Evolutionary conservation across 768 basidiomycete genomes (phyloP).

Genomic region (Pisolithus marmoratus): DNA sequence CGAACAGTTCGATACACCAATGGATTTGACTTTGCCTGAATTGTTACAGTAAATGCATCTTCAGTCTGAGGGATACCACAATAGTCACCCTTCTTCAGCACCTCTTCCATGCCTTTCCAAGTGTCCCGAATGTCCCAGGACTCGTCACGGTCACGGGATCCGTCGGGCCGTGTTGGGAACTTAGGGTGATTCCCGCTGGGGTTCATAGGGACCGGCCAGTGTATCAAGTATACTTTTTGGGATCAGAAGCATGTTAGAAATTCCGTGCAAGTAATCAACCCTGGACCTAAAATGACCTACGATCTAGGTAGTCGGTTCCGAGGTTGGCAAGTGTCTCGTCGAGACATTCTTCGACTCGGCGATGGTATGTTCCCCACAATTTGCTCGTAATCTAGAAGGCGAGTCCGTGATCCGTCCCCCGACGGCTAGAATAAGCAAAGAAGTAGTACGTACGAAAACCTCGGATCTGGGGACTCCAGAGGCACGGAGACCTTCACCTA

Average conservation of each 20-base stretch:
- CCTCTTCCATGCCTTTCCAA: conserved; percentile 79
- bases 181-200: conserved; percentile 57
- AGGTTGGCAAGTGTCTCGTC: conserved; percentile 73
- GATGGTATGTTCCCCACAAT: conserved; percentile 63
- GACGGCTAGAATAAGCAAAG: neutral
- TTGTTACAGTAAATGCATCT: conserved; percentile 2
- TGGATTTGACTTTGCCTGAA: conserved; percentile 55
- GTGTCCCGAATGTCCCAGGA: conserved; percentile 66
- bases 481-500: conserved; percentile 72
- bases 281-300: conserved; percentile 34
- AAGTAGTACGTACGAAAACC: conserved; percentile 46
- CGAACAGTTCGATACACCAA: conserved; percentile 78
- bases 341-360: conserved; percentile 66
- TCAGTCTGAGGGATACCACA: neutral
- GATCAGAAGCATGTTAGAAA: neutral
- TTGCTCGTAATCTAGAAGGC: conserved; percentile 60
- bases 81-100: conserved; percentile 57
- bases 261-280: neutral
- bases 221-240: conserved; percentile 54
- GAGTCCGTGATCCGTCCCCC: neutral
- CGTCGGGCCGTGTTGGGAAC: conserved; percentile 55
- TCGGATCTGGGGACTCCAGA: conserved; percentile 75
- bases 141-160: conserved; percentile 62
- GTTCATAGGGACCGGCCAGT: conserved; percentile 79
- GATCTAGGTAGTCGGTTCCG: conserved; percentile 81